Evolutionary conservation across 495 filamentous ascomycete genomes (phyloP), one percentile per base, ranked within the genome.

Genomic region (Talaromyces adpressus): DNA sequence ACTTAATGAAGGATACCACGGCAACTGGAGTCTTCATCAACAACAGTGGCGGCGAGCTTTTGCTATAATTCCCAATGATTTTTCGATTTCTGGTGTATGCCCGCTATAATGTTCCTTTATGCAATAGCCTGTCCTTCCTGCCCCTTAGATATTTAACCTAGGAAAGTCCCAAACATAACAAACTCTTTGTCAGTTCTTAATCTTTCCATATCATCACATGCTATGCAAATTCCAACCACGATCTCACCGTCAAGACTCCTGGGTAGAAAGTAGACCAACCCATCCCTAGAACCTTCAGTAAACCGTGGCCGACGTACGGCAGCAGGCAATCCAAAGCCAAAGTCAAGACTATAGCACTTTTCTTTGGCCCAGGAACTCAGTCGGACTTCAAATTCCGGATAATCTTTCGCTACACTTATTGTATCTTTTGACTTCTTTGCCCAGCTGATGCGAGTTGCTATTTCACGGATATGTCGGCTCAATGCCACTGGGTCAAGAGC

Each of bases 1-100:
- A 83, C 69, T 69, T 83, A n/a, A 82, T 89, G 84, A 82, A 79
- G 71, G 85, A 89, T 70, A 66, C 65, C 23, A 81, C 81, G 72
- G 73, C 71, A 14, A 85, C 82, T 6, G 85, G 83, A 12, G 12
- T n/a, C 3, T 6, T 30, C 6, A 58, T 63, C 32, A 51, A 39
- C 32, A 57, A 27, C 5, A 49, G 23, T 45, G 52, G 62, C 6
- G 62, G 62, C 1, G 23, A 29, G 18, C 23, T 63, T 18, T 41
- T 62, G 61, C 20, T 39, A 4, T 18, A 4, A 49, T 49, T 20
- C 9, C 1, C 45, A 49, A 18, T 2, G 11, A 1, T 20, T 5
- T 12, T 20, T 49, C n/a, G 12, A 6, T 12, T 20, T 20, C 1
- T 4, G 45, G 45, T 49, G 45, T 20, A 2, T 4, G 14, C 14